A percentile compares a stretch with the other conserved stretches of the same genome.
These are phyloP conservation scores for Pseudonitzschia pungens DNA, from an alignment of 108 stramenopile genomes.

Conservation along the genomic window DNA sequence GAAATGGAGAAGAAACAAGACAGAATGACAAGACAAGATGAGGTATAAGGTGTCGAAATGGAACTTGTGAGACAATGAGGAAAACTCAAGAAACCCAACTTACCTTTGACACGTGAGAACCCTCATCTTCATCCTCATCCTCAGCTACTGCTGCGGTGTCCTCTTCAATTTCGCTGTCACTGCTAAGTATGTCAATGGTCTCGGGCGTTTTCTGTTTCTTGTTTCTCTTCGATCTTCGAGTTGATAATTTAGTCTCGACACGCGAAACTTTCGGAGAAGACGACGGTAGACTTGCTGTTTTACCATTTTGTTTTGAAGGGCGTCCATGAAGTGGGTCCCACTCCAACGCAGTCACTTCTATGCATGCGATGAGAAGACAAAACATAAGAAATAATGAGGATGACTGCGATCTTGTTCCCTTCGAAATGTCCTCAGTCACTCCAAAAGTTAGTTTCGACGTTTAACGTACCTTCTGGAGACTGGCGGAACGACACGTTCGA, in stretches of 20 bases:
- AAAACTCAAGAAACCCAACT: neutral
- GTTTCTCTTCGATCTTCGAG: neutral
- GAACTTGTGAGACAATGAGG: neutral
- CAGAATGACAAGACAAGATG: neutral
- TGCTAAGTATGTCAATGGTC: constrained; percentile 14
- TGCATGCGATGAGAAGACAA: neutral
- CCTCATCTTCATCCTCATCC: neutral
- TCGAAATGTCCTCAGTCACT: too few species aligned
- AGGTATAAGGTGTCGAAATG: neutral
- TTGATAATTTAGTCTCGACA: neutral
- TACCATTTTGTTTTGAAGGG: too few species aligned
- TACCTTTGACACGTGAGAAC: neutral
- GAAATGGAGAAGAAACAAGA: neutral
- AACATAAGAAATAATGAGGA: neutral
- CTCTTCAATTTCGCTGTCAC: constrained; percentile 25
- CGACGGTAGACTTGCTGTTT: neutral
- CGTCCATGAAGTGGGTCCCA: neutral
- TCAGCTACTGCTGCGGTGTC: neutral
- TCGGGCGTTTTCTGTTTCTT: constrained; percentile 8
- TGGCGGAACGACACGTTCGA: neutral
- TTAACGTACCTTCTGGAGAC: too few species aligned
- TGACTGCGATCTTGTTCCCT: neutral
- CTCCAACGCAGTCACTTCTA: neutral
- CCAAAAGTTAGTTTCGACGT: too few species aligned
- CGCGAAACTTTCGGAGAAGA: neutral